Evolutionary conservation across 139 green algal genomes (phyloP).

Genomic region (Spirogloea muscicola): DNA sequence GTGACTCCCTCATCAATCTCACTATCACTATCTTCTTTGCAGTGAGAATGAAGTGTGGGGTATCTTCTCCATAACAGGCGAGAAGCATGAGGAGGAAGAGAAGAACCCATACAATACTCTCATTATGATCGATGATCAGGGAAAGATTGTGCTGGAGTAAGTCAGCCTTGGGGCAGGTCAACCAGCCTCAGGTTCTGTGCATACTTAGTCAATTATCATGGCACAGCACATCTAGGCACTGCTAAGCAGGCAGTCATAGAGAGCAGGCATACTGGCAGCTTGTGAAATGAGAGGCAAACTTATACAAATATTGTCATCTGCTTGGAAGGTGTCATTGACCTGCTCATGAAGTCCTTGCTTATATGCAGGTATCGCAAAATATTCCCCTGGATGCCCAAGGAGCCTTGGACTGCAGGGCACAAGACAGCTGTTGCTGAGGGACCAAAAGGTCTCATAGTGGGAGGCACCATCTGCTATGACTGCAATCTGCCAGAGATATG

Average conservation of each 20-base stretch:
- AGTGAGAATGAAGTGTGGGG: conserved; percentile 43
- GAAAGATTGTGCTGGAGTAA: conserved; percentile 28
- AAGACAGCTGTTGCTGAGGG: conserved; percentile 33
- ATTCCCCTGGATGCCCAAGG: conserved; percentile 49
- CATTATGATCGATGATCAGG: conserved; percentile 49
- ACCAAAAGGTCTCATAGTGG: conserved; percentile 48
- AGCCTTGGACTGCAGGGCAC: conserved; percentile 48
- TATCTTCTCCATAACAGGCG: conserved; percentile 49
- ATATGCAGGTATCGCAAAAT: conserved; percentile 55
- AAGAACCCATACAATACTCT: conserved; percentile 52
- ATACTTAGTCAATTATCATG: no score
- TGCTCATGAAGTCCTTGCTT: no score
- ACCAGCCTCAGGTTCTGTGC: no score
- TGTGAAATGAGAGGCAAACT: no score
- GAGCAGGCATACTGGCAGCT: no score
- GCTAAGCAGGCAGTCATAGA: no score
- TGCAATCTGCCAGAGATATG: conserved; percentile 58
- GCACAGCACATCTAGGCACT: no score
- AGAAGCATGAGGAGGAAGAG: conserved; percentile 27
- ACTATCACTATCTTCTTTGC: no score
- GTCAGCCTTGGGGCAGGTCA: no score
- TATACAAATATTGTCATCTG: no score
- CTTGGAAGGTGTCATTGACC: no score
- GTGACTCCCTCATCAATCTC: no score
- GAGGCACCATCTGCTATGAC: conserved; percentile 55